These are phyloP conservation scores for Xylariaceae sp. DNA, from an alignment of 2,329 filamentous ascomycete species.

Conservation along the genomic window DNA sequence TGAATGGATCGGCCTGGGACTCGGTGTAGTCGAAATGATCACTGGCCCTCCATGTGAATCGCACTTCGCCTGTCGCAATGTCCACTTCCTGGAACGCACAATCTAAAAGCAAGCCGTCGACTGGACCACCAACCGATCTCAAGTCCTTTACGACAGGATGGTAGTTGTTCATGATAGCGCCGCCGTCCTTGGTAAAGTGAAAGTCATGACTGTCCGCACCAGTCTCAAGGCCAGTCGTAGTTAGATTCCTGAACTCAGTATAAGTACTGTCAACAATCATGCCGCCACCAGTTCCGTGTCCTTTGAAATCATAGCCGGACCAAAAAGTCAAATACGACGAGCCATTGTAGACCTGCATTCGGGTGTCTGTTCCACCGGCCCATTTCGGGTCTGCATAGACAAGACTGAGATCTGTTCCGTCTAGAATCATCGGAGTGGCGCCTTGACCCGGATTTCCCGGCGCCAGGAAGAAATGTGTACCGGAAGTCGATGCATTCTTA, in stretches of 20 bases:
- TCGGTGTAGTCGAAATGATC: slow-evolving; percentile 22
- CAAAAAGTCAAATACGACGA: slow-evolving; percentile 33
- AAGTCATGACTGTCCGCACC: slow-evolving; percentile 40
- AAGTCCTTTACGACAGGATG: slow-evolving; percentile 29
- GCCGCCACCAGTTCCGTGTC: slow-evolving; percentile 20
- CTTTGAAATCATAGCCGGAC: slow-evolving; percentile 26
- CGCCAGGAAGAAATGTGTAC: slow-evolving; percentile 17
- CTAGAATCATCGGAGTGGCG: slow-evolving; percentile 19
- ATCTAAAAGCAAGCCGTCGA: slow-evolving; percentile 28
- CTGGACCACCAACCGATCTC: slow-evolving; percentile 26
- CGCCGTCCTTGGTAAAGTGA: slow-evolving; percentile 35
- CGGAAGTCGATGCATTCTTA: slow-evolving; percentile 10
- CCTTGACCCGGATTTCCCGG: slow-evolving; percentile 7
- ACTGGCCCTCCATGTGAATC: slow-evolving; percentile 34
- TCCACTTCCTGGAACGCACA: slow-evolving; percentile 37
- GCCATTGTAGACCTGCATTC: slow-evolving; percentile 28
- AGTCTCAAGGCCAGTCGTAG: slow-evolving; percentile 29
- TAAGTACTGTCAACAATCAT: slow-evolving; percentile 32
- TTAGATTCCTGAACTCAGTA: slow-evolving; percentile 33
- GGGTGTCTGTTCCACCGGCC: slow-evolving; percentile 13
- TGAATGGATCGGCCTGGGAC: slow-evolving; percentile 3
- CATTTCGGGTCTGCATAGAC: slow-evolving; percentile 20
- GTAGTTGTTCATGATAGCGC: slow-evolving; percentile 39
- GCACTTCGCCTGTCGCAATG: slow-evolving; percentile 29
- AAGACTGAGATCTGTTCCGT: slow-evolving; percentile 18